Percentiles rank a stretch among this genome's conserved stretches.
Evolutionary conservation across 164 flowering plant species (phyloP).

Genomic region (grape (Vitis vinifera)): ASM3070453v1 NC_081815.1:5226001-5226500

Average conservation of each 20-base stretch:
- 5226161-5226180: too few species aligned
- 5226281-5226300: conserved; percentile 21
- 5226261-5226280: conserved; percentile 18
- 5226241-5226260: conserved; percentile 21
- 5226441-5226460: background rate
- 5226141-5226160: too few species aligned
- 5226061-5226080: too few species aligned
- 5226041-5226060: too few species aligned
- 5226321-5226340: background rate
- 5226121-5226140: too few species aligned
- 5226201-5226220: background rate
- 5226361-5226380: background rate
- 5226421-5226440: background rate
- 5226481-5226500: too few species aligned
- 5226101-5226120: too few species aligned
- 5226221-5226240: conserved; percentile 20
- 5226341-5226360: background rate
- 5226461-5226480: background rate
- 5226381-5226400: conserved; percentile 6
- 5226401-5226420: conserved; percentile 8
- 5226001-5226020: too few species aligned
- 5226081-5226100: too few species aligned
- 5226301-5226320: background rate
- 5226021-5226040: too few species aligned
- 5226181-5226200: too few species aligned